phyloP scores from a whole-genome alignment of 169 alveolate species.

The Besnoitia besnoiti region DNA sequence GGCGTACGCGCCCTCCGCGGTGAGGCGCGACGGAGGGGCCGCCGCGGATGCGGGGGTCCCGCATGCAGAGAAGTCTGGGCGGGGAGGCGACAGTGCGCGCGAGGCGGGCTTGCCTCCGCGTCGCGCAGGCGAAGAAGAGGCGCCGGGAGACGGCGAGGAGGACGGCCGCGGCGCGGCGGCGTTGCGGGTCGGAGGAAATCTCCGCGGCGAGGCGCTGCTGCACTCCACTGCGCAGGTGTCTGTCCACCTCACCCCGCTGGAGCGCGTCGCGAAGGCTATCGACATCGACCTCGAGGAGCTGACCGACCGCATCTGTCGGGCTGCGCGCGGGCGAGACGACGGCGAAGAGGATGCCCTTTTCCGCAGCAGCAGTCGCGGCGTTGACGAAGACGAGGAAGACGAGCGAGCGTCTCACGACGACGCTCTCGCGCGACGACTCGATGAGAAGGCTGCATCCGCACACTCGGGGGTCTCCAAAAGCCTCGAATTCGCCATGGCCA shows the following conservation, averaged over 20 bases:
- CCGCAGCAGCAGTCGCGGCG: background rate
- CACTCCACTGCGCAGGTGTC: conserved; percentile 1
- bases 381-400: background rate
- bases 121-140: background rate
- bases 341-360: background rate
- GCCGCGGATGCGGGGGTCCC: too few relatives aligned
- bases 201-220: background rate
- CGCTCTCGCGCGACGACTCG: too few relatives aligned
- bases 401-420: too few relatives aligned
- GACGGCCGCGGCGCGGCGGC: background rate
- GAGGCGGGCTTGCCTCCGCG: background rate
- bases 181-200: background rate
- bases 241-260: conserved; percentile 14
- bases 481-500: conserved; percentile 38
- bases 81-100: background rate
- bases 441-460: too few relatives aligned
- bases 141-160: background rate
- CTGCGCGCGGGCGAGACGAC: background rate
- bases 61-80: background rate
- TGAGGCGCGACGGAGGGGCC: too few relatives aligned
- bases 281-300: background rate
- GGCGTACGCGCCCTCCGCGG: too few relatives aligned
- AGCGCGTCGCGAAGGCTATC: background rate
- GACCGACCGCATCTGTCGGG: background rate
- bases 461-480: background rate